phyloP scores from a whole-genome alignment of 2,329 filamentous ascomycete genomes.

The Penicillium sp. region DNA sequence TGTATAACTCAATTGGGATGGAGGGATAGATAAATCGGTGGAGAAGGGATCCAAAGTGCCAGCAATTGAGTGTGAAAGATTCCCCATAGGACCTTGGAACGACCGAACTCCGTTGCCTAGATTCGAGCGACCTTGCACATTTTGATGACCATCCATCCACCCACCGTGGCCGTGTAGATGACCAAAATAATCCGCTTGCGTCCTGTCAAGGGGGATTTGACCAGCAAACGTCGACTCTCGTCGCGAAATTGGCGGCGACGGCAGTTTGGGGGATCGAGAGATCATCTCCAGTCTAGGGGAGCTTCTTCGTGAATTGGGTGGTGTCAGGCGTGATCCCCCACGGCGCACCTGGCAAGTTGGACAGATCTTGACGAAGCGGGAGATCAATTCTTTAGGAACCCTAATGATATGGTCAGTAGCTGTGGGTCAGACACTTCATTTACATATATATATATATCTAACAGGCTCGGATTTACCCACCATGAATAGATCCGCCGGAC shows the following conservation, averaged over 20 bases:
- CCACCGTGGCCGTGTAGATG: conserved; percentile 28
- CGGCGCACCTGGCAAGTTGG: conserved; percentile 51
- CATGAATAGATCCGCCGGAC: conserved; percentile 53
- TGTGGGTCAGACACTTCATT: background rate
- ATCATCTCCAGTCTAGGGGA: conserved; percentile 40
- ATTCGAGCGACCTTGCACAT: conserved; percentile 23
- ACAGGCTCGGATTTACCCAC: conserved; percentile 31
- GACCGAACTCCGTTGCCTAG: conserved; percentile 26
- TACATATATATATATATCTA: background rate
- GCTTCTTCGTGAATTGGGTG: conserved; percentile 41
- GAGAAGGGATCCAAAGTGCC: conserved; percentile 33
- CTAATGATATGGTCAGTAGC: conserved; percentile 29
- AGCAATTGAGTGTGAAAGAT: conserved; percentile 29
- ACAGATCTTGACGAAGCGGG: conserved; percentile 53
- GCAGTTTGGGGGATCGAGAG: conserved; percentile 37
- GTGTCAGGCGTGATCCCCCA: conserved; percentile 43
- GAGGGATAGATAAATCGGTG: conserved; percentile 30
- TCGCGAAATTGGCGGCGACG: conserved; percentile 39
- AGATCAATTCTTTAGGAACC: conserved; percentile 54
- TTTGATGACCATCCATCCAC: conserved; percentile 33
- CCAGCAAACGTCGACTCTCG: conserved; percentile 38
- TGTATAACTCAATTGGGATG: conserved; percentile 32
- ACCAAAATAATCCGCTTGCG: conserved; percentile 33
- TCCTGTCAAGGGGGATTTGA: conserved; percentile 26
- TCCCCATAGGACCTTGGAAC: conserved; percentile 25